A percentile compares a stretch with the other conserved stretches of the same genome.
phyloP scores from a whole-genome alignment of 106 monocot genomes.

The Posidonia australis region DNA sequence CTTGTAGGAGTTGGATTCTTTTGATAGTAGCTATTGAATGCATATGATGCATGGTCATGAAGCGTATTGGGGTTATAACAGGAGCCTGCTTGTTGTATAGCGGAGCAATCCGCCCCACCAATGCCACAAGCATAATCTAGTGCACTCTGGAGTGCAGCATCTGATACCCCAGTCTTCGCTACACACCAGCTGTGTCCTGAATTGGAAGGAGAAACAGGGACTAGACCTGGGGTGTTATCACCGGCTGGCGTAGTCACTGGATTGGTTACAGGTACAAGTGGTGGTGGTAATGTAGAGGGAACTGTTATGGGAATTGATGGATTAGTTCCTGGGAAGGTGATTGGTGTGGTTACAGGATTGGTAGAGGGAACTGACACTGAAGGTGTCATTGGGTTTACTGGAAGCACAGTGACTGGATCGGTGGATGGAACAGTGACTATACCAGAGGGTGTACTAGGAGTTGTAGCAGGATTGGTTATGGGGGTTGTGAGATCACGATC shows the following conservation, averaged over 20 bases:
- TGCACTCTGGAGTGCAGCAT: conserved; percentile 59
- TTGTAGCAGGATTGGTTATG: conserved; percentile 26
- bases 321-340: conserved; percentile 17
- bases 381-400: conserved; percentile 15
- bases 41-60: conserved; percentile 73
- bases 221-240: not conserved
- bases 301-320: no score
- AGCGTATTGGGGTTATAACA: conserved; percentile 66
- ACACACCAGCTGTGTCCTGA: conserved; percentile 65
- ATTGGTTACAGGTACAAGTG: not conserved
- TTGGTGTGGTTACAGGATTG: conserved; percentile 18
- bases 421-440: conserved; percentile 42
- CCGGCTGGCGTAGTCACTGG: no score
- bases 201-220: conserved; percentile 1
- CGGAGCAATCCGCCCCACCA: conserved; percentile 70
- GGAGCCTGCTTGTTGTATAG: conserved; percentile 49
- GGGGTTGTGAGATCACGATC: conserved; percentile 24
- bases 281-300: no score
- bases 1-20: conserved; percentile 62
- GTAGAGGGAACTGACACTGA: conserved; percentile 32
- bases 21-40: conserved; percentile 82
- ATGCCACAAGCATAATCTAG: conserved; percentile 82
- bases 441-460: conserved; percentile 22
- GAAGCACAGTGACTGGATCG: conserved; percentile 21
- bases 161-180: conserved; percentile 42